Evolutionary conservation across 2,329 filamentous ascomycete species (phyloP).

Genomic region (Exophiala lecanii-corni): DNA sequence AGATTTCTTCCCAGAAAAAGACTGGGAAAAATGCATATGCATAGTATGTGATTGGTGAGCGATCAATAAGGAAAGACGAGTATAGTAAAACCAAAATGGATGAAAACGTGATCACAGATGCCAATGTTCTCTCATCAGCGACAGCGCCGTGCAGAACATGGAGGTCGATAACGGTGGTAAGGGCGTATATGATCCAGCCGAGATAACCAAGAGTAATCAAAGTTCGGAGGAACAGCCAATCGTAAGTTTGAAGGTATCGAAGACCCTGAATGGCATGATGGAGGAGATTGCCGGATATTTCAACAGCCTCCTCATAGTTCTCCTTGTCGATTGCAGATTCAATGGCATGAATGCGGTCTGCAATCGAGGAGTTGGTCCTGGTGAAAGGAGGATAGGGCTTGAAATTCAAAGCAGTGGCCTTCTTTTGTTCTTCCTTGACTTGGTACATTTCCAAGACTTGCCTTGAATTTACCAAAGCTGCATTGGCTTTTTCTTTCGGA

Average conservation of each 20-base stretch:
- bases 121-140: constrained; percentile 57
- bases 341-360: constrained; percentile 65
- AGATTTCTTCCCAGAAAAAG: constrained; percentile 95
- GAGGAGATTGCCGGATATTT: constrained; percentile 71
- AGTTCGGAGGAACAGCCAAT: constrained; percentile 91
- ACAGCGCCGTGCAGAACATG: constrained; percentile 74
- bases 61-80: constrained; percentile 72
- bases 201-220: constrained; percentile 87
- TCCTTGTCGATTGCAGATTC: constrained; percentile 61
- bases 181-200: constrained; percentile 90
- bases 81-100: constrained; percentile 72
- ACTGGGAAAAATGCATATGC: constrained; percentile 88
- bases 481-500: constrained; percentile 73
- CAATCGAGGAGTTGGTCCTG: constrained; percentile 57
- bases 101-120: constrained; percentile 63
- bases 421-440: constrained; percentile 86
- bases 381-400: constrained; percentile 69
- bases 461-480: constrained; percentile 76
- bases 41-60: constrained; percentile 80
- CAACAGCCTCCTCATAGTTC: constrained; percentile 71
- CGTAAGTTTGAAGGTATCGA: constrained; percentile 93
- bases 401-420: constrained; percentile 69
- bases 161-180: constrained; percentile 81
- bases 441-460: constrained; percentile 93
- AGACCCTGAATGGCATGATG: constrained; percentile 73